A percentile compares a stretch with the other conserved stretches of the same genome.
Evolutionary conservation across 2,329 filamentous ascomycete genomes (phyloP).

Genomic region (Neoarthrinium moseri): DNA sequence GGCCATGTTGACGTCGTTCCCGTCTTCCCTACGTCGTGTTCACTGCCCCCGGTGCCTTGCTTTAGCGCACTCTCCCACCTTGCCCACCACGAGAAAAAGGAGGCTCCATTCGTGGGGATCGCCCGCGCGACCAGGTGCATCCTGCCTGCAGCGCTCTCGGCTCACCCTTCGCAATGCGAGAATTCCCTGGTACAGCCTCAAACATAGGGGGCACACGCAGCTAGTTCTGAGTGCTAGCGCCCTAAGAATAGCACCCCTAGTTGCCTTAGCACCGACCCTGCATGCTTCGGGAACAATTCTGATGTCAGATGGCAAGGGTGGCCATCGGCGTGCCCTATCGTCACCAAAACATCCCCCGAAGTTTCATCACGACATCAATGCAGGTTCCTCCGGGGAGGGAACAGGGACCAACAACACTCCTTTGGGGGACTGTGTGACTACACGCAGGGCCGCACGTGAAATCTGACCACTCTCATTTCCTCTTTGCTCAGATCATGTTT

Average conservation of each 20-base stretch:
- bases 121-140: background rate
- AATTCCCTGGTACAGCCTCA: constrained; percentile 10
- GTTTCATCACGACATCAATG: background rate
- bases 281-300: constrained; percentile 14
- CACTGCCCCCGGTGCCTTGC: constrained; percentile 5
- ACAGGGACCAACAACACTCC: background rate
- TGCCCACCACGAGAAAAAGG: background rate
- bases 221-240: constrained; percentile 7
- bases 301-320: constrained; percentile 20
- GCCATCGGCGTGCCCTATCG: too few relatives aligned
- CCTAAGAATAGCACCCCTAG: constrained; percentile 17
- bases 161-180: background rate
- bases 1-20: constrained; percentile 2
- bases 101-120: background rate
- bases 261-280: constrained; percentile 10
- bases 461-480: too few relatives aligned
- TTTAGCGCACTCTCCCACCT: constrained; percentile 3
- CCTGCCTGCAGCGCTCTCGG: background rate
- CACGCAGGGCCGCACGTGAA: background rate
- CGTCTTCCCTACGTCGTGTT: background rate
- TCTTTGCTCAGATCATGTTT: too few relatives aligned
- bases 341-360: background rate
- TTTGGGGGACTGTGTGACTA: background rate
- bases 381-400: background rate
- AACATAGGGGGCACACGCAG: background rate